Evolutionary conservation across 345 rosid species (phyloP).

Genomic region (Turnera subulata): DNA sequence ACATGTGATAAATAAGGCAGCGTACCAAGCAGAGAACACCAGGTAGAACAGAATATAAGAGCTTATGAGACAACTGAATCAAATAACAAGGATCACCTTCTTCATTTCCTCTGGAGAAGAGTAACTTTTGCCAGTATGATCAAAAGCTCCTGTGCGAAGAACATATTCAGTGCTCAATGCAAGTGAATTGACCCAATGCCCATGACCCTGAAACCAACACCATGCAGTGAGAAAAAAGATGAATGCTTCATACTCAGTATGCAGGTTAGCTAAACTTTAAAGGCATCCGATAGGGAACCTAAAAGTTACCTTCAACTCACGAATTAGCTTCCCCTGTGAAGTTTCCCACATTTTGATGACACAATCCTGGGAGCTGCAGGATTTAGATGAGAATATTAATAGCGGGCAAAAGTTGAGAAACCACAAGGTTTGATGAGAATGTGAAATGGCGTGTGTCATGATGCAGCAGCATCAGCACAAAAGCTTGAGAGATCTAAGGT

Average conservation of each 20-base stretch:
- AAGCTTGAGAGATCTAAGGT: too few relatives aligned
- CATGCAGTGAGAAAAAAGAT: too few relatives aligned
- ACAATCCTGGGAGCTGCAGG: constrained; percentile 86
- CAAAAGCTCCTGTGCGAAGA: constrained; percentile 94
- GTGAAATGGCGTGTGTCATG: too few relatives aligned
- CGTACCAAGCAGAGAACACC: constrained; percentile 3
- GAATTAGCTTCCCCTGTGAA: constrained; percentile 87
- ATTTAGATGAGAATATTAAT: constrained; percentile 14
- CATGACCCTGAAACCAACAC: constrained; percentile 66
- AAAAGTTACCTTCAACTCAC: constrained; percentile 83
- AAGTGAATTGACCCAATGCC: constrained; percentile 96
- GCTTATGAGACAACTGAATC: neutral
- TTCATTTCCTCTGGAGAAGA: constrained; percentile 79
- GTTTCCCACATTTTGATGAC: constrained; percentile 98
- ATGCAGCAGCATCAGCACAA: too few relatives aligned
- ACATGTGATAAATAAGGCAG: neutral
- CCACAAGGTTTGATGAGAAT: too few relatives aligned
- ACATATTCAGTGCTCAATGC: constrained; percentile 92
- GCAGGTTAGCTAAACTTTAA: neutral
- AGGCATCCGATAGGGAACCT: constrained; percentile 5
- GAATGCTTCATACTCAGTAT: neutral
- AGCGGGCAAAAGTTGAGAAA: neutral
- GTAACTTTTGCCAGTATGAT: constrained; percentile 76
- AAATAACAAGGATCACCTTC: constrained; percentile 39
- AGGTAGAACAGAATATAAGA: neutral